Conservation (phyloP, 1,139 yeast species). For the Geotrichum histeridarum region DNA sequence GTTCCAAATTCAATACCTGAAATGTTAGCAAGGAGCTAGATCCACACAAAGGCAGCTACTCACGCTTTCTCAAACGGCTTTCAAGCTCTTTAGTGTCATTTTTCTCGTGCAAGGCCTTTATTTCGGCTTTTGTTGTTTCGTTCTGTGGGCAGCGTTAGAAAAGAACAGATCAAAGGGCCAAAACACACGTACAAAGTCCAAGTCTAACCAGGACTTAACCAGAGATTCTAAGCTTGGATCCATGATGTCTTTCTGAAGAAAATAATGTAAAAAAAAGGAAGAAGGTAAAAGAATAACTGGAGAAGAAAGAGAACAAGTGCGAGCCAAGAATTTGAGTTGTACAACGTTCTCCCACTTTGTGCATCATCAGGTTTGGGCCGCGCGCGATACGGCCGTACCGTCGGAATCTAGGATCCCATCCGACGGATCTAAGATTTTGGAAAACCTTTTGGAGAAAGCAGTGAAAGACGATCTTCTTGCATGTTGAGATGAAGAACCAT, state of each 20-base stretch:
- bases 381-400: neutral
- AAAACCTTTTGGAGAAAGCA: no score
- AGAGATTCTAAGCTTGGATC: conserved; percentile 4
- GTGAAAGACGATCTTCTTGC: no score
- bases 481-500: no score
- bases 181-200: conserved; percentile 16
- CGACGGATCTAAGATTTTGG: conserved; percentile 22
- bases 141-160: conserved; percentile 36
- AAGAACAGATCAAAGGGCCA: neutral
- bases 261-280: neutral
- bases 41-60: conserved; percentile 11
- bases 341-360: neutral
- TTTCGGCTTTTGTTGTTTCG: conserved; percentile 52
- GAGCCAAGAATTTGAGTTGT: neutral
- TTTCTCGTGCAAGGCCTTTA: conserved; percentile 43
- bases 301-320: neutral
- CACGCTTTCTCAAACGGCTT: conserved; percentile 42
- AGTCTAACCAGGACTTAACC: conserved; percentile 14
- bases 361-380: neutral
- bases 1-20: conserved; percentile 79
- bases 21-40: neutral
- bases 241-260: neutral
- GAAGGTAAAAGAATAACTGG: neutral
- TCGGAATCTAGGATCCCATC: neutral
- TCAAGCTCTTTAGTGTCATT: conserved; percentile 47